phyloP scores from a whole-genome alignment of 345 rosid species.

The Noccaea bulbosa region DNA sequence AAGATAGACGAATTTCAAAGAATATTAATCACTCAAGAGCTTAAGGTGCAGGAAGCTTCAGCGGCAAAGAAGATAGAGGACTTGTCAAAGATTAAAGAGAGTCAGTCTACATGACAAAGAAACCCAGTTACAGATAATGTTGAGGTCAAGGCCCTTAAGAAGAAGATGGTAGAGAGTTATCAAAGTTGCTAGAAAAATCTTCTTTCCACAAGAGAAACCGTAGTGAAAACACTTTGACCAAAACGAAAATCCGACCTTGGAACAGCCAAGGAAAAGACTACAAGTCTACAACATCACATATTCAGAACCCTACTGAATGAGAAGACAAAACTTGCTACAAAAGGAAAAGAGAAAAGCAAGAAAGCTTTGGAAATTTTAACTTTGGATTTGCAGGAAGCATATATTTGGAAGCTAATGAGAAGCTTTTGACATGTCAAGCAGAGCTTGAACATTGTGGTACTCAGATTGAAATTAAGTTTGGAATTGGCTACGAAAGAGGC shows the following conservation, averaged over 20 bases:
- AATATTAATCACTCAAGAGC: conserved; percentile 28
- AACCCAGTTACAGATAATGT: conserved; percentile 43
- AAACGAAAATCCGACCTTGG: conserved; percentile 49
- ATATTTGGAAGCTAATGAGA: conserved; percentile 82
- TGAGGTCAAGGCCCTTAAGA: not conserved
- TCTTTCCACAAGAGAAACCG: conserved; percentile 17
- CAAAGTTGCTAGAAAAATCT: conserved; percentile 35
- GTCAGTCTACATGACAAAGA: conserved; percentile 8
- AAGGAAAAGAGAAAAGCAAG: conserved; percentile 80
- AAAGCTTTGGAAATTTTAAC: conserved; percentile 83
- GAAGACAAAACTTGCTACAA: conserved; percentile 63
- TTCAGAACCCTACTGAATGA: conserved; percentile 64
- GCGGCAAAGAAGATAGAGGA: conserved; percentile 40
- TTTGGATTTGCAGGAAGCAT: conserved; percentile 76
- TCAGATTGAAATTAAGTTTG: conserved; percentile 68
- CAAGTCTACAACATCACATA: conserved; percentile 53
- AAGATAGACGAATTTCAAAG: conserved; percentile 1
- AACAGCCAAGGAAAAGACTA: conserved; percentile 63
- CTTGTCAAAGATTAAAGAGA: conserved; percentile 33
- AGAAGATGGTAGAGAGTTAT: conserved; percentile 37
- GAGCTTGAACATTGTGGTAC: conserved; percentile 63
- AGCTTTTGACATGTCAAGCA: conserved; percentile 57
- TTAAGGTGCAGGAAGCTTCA: conserved; percentile 31
- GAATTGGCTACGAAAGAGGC: conserved; percentile 67
- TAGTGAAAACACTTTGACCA: conserved; percentile 43